These are phyloP conservation scores for Puccinia novopanici DNA, from an alignment of 1,284 basidiomycete genomes.

Conservation along the genomic window DNA sequence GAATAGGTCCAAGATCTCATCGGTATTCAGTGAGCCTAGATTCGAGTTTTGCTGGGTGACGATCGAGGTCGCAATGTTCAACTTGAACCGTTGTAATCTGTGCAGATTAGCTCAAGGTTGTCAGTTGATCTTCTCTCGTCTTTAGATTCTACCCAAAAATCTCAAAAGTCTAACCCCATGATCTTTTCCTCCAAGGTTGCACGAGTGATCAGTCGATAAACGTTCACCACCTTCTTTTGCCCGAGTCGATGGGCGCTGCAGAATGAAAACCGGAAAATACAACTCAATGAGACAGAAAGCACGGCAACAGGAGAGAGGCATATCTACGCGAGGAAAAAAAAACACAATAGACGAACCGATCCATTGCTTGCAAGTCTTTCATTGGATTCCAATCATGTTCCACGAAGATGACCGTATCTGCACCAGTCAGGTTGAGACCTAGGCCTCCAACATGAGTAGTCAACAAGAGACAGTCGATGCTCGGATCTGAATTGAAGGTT, in stretches of 20 bases:
- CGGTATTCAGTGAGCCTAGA: conserved; percentile 91
- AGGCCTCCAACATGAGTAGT: conserved; percentile 97
- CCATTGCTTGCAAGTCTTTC: conserved; percentile 99
- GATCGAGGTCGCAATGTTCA: conserved; percentile 94
- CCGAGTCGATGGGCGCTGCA: conserved; percentile 83
- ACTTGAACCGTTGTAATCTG: conserved; percentile 94
- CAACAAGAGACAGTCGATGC: conserved; percentile 91
- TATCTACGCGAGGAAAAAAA: neutral
- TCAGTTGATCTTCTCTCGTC: conserved; percentile 8
- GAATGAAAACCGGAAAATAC: neutral
- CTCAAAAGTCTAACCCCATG: conserved; percentile 76
- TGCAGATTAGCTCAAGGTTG: conserved; percentile 33
- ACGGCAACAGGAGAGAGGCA: neutral
- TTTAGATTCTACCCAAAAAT: conserved; percentile 18
- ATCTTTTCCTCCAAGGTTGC: conserved; percentile 99
- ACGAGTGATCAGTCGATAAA: conserved; percentile 94
- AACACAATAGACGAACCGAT: conserved; percentile 63
- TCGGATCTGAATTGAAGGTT: conserved; percentile 96
- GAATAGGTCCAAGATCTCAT: conserved; percentile 93
- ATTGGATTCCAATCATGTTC: conserved; percentile 99
- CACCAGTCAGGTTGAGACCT: conserved; percentile 92
- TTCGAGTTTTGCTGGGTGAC: conserved; percentile 97
- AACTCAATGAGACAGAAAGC: neutral
- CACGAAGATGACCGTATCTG: conserved; percentile 98
- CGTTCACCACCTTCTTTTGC: conserved; percentile 98